A percentile compares a stretch with the other conserved stretches of the same genome.
These are phyloP conservation scores for Lagenaria siceraria DNA, from an alignment of 306 rosid genomes.

Conservation along the genomic window DNA sequence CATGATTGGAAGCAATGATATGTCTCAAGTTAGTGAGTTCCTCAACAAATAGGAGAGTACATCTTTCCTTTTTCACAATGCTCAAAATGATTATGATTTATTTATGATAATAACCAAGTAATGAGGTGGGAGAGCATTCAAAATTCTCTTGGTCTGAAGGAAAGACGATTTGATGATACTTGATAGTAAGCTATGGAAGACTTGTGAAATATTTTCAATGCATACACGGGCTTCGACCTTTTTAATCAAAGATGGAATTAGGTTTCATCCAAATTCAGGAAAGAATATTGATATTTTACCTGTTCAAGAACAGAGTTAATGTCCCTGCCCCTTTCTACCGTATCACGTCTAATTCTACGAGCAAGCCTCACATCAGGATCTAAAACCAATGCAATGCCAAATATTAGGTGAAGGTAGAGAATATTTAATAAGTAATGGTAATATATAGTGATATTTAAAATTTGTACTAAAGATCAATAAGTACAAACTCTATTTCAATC, in stretches of 20 bases:
- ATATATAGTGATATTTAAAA: background rate
- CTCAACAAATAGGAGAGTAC: background rate
- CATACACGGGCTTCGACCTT: background rate
- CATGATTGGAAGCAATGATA: background rate
- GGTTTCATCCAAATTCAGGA: background rate
- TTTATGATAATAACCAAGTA: background rate
- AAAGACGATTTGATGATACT: background rate
- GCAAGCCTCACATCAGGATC: constrained; percentile 99
- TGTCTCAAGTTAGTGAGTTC: background rate
- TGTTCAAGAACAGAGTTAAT: constrained; percentile 91
- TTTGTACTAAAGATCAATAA: background rate
- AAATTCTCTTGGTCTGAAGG: background rate
- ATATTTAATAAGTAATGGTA: background rate
- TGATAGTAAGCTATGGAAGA: background rate
- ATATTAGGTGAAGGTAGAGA: background rate
- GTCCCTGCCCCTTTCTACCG: constrained; percentile 93
- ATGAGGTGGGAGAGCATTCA: background rate
- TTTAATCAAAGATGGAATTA: background rate
- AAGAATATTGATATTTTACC: constrained; percentile 21
- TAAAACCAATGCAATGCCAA: constrained; percentile 22
- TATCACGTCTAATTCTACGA: constrained; percentile 96
- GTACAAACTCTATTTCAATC: background rate
- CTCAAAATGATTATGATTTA: background rate
- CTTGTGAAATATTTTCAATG: background rate
- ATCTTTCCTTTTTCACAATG: background rate